Base-by-base conservation (phyloP, 495 filamentous ascomycete genomes). In the Penicillium mononematosum region DNA sequence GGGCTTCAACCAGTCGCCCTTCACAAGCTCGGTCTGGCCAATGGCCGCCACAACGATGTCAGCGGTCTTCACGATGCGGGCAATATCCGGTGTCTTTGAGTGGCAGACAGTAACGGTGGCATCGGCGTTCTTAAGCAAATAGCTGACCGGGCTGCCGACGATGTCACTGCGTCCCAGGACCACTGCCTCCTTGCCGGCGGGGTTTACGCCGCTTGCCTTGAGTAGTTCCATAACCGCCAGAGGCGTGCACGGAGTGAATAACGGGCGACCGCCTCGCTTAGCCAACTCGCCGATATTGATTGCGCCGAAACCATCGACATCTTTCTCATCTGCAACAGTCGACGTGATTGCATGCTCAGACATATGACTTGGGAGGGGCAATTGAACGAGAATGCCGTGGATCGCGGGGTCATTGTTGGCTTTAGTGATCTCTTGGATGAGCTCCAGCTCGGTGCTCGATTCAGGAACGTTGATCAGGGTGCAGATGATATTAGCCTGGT, bases 81-180 rank as follows among this genome's bases (percentile, higher is more conserved):
- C 76, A 14, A 98, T 72, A 59, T 88, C 81, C 54, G 84, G 71
- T 9, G 94, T 97, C 71, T 84, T 86, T 36, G 92, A 96, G 75
- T 98, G 94, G 73, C 95, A 98, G 39, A 96, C 81, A 4, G 94
- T 98, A 58, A 98, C 95, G 38, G 94, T 98, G 41, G 94, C 94
- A 73, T 98, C 88, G 32, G 94, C 92, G 66, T 96, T 93, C 73
- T 90, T 95, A 46, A 98, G 80, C 57, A 98, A 78, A 65, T 95
- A 94, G 74, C 93, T 96, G 65, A 96, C 92, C 10, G 94, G 94
- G 69, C 90, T 96, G 60, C 94, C 94, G 19, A 98, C 94, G 60
- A 98, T 98, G 63, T 98, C 94, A 69, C 92, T 96, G 19, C 94
- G 86, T 32, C 94, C 94, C 32, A 98, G 78, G 9, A 98, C 95